These are phyloP conservation scores for Suillus decipiens DNA, from an alignment of 768 basidiomycete species.

Conservation along the genomic window DNA sequence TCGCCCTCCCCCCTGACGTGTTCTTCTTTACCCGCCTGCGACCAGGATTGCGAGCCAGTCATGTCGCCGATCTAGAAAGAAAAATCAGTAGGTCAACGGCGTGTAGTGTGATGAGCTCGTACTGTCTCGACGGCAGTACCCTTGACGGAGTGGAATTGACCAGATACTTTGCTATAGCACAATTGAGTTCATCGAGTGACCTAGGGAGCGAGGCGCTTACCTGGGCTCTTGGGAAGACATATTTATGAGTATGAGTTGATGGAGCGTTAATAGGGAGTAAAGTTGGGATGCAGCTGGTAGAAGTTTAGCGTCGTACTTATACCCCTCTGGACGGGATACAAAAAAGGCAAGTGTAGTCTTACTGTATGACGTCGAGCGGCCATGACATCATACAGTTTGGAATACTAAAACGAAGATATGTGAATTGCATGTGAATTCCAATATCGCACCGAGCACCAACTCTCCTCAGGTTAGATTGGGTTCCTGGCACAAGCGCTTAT, in stretches of 20 bases:
- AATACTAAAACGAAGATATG: not conserved
- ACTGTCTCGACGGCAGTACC: conserved; percentile 38
- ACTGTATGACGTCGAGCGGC: conserved; percentile 21
- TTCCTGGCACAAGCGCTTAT: no score
- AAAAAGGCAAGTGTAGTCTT: conserved; percentile 32
- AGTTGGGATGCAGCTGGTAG: conserved; percentile 12
- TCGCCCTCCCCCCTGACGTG: conserved; percentile 50
- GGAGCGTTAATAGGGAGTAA: not conserved
- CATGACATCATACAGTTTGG: conserved; percentile 31
- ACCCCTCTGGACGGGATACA: conserved; percentile 21
- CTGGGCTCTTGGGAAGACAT: conserved; percentile 28
- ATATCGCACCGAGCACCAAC: no score
- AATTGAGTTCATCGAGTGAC: not conserved
- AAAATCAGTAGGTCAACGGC: not conserved
- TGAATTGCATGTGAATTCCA: not conserved
- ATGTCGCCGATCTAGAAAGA: conserved; percentile 40
- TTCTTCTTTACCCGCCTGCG: conserved; percentile 49
- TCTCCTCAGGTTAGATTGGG: no score
- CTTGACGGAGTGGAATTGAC: conserved; percentile 40
- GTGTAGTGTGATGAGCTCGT: not conserved
- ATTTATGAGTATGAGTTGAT: conserved; percentile 9
- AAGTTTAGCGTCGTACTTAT: conserved; percentile 24
- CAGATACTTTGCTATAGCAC: conserved; percentile 33
- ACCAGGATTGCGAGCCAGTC: conserved; percentile 45
- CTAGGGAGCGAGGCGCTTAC: conserved; percentile 16